phyloP scores from a whole-genome alignment of 2,329 filamentous ascomycete genomes.

The Graphilbum ipis-grandicollis region DNA sequence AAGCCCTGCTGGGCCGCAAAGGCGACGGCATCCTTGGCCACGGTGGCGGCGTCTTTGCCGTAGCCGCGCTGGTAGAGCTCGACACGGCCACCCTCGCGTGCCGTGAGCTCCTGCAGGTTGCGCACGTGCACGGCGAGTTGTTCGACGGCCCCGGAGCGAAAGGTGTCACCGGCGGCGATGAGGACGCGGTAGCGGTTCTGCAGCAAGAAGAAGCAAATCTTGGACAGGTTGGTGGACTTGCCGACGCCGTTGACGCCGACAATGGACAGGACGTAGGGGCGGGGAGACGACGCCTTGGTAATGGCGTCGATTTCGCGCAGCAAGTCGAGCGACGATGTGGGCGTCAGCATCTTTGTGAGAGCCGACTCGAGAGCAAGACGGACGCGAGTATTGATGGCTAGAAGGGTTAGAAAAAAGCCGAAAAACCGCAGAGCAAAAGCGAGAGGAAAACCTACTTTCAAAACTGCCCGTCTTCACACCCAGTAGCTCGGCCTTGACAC shows the following conservation, averaged over 20 bases:
- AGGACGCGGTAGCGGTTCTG: constrained; percentile 95
- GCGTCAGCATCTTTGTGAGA: constrained; percentile 86
- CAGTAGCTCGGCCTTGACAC: constrained; percentile 76
- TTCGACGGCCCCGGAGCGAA: constrained; percentile 92
- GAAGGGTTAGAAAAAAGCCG: constrained; percentile 7
- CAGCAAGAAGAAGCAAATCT: constrained; percentile 93
- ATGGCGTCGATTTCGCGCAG: constrained; percentile 81
- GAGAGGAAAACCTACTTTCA: constrained; percentile 38
- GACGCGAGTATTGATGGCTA: constrained; percentile 62
- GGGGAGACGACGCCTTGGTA: constrained; percentile 45
- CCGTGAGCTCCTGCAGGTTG: constrained; percentile 76
- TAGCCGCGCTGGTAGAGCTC: constrained; percentile 96
- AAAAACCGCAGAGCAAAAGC: constrained; percentile 1
- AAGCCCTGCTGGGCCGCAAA: constrained; percentile 60
- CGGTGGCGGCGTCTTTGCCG: constrained; percentile 89
- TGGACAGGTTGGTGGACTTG: constrained; percentile 93
- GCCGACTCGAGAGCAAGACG: constrained; percentile 81
- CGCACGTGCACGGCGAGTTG: constrained; percentile 90
- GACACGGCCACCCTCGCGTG: constrained; percentile 67
- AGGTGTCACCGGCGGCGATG: constrained; percentile 89
- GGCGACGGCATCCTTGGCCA: constrained; percentile 83
- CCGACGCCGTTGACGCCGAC: constrained; percentile 97
- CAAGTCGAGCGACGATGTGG: constrained; percentile 84
- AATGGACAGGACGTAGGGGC: constrained; percentile 94
- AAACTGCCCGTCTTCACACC: constrained; percentile 87